A percentile compares a stretch with the other conserved stretches of the same genome.
Evolutionary conservation across 306 rosid species (phyloP).

Genomic region (Delonix regia): DNA sequence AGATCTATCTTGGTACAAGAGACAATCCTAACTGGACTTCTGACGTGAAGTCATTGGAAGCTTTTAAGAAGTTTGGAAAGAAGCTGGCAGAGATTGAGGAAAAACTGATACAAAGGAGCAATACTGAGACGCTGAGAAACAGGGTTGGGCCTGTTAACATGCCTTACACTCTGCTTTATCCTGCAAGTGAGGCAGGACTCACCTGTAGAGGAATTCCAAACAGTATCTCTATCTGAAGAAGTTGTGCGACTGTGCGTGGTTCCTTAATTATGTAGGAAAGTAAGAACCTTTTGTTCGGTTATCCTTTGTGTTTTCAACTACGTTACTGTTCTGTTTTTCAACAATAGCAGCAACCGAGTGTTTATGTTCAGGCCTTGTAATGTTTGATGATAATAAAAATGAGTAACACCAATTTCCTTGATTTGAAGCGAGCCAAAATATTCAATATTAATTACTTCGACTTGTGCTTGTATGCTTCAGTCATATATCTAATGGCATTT

Average conservation of each 20-base stretch:
- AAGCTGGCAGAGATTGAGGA: conserved; percentile 44
- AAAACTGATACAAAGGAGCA: conserved; percentile 17
- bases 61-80: conserved; percentile 55
- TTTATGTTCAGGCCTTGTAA: background rate
- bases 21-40: conserved; percentile 57
- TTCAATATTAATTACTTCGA: background rate
- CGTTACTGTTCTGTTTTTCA: background rate
- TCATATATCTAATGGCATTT: too few species aligned
- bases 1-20: conserved; percentile 63
- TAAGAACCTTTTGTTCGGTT: background rate
- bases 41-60: conserved; percentile 40
- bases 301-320: too few species aligned
- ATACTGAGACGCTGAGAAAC: conserved; percentile 33
- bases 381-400: too few species aligned
- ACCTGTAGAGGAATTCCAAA: conserved; percentile 74
- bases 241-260: background rate
- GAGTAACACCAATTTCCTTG: background rate
- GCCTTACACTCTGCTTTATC: conserved; percentile 70
- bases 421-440: background rate
- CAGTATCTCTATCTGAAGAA: conserved; percentile 55
- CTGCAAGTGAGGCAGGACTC: conserved; percentile 57
- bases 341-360: background rate
- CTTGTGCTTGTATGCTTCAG: background rate
- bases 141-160: conserved; percentile 60
- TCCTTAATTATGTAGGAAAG: background rate